Evolutionary conservation across 1,139 yeast genomes (phyloP), one percentile per base, ranked within the genome.

Genomic region (Meyerozyma smithsonii): DNA sequence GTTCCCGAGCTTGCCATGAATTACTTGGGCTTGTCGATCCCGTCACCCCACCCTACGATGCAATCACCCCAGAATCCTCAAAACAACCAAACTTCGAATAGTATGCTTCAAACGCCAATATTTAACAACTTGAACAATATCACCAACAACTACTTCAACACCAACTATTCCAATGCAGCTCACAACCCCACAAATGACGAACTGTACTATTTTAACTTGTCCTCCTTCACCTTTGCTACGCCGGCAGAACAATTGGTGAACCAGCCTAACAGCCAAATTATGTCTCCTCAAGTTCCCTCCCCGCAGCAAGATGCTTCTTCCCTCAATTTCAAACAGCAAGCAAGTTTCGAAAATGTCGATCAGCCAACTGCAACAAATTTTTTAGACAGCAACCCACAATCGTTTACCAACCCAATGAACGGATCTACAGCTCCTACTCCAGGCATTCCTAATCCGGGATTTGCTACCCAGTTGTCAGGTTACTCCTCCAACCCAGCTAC

Each of bases 401-500:
- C 23, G 34, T 17, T 17, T n/a, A 14, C 21, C 3, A 30, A 30
- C 21, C 20, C n/a, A 17, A 11, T 17, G 14, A 11, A n/a, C 2
- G 21, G 21, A 10, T 30, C 34, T 14, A 18, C 7, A 11, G 20
- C 34, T 16, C 15, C 21, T 5, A 30, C 34, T 11, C 34, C 34
- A 11, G 34, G 21, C 8, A 10, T 10, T 11, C 21, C 34, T 8
- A 55, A 53, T 39, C 61, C 62, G 5, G 54, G 56, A 8, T 48
- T 61, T 28, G 46, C 55, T 39, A 56, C 57, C 41, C 56, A 62
- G 4, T 50, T 59, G 39, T 58, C 54, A 44, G 62, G 63, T 4
- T 55, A 51, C 38, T 52, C 64, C 12, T 62, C 71, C 8, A 64
- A 66, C 38, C 69, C 72, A 2, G 68, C 70, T 5, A 65, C 69